Conservation (phyloP, 2,329 filamentous ascomycete genomes). For the Neospermospora avenae region DNA sequence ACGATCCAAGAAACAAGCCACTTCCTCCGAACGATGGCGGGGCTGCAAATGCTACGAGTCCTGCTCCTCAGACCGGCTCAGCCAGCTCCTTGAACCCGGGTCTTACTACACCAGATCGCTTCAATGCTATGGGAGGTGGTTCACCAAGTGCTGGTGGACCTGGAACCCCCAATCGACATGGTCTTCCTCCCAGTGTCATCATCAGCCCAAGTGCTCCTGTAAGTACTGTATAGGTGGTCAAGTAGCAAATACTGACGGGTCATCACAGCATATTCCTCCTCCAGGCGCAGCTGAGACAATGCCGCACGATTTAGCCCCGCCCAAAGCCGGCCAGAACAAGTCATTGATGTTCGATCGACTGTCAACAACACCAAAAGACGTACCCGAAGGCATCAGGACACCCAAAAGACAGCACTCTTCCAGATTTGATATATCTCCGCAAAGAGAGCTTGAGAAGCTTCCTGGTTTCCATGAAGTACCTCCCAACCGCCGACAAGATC, state of each 20-base stretch:
- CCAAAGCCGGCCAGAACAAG: conserved; percentile 79
- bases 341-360: conserved; percentile 84
- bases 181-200: conserved; percentile 80
- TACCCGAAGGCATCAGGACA: conserved; percentile 90
- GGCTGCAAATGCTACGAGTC: conserved; percentile 21
- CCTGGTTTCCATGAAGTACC: conserved; percentile 97
- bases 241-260: neutral
- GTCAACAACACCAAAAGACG: conserved; percentile 92
- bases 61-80: conserved; percentile 31
- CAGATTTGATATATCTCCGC: conserved; percentile 94
- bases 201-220: conserved; percentile 94
- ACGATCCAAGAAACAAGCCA: conserved; percentile 81
- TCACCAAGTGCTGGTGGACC: conserved; percentile 44
- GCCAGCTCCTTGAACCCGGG: conserved; percentile 32
- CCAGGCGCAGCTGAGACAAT: conserved; percentile 95
- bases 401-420: conserved; percentile 97
- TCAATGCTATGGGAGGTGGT: conserved; percentile 38
- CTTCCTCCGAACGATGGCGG: conserved; percentile 54
- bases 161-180: conserved; percentile 61
- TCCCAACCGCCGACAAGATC: conserved; percentile 87
- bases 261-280: conserved; percentile 75
- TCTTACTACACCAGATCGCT: conserved; percentile 41
- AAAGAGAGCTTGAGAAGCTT: conserved; percentile 93
- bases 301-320: conserved; percentile 93
- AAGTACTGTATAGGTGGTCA: conserved; percentile 40